Conservation (phyloP, 2,329 filamentous ascomycete species). For the Colletotrichum eleusines region DNA sequence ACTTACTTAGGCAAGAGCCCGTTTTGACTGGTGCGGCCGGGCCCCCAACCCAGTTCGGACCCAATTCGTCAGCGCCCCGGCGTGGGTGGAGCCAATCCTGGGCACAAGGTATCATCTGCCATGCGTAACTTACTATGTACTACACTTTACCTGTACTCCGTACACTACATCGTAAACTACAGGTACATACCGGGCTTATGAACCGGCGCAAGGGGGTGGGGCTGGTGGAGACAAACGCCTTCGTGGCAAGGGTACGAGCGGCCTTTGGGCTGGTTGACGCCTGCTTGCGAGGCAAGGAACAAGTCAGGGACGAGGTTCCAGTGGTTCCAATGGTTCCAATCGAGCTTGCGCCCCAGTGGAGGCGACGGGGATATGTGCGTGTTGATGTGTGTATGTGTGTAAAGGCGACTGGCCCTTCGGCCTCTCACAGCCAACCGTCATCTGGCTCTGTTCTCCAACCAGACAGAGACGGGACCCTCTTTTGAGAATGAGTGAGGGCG, state of each 20-base stretch:
- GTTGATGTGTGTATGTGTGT: neutral
- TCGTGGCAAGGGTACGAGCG: conserved; percentile 1
- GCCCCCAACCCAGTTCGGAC: conserved; percentile 4
- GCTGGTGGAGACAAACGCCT: neutral
- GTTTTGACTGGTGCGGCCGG: neutral
- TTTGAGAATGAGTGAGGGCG: neutral
- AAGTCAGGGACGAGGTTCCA: conserved; percentile 38
- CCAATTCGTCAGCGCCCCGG: conserved; percentile 33
- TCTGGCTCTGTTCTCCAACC: neutral
- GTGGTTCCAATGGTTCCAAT: conserved; percentile 41
- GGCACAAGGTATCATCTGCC: conserved; percentile 1
- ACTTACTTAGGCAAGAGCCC: neutral
- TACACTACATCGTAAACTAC: too few species aligned
- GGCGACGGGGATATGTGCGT: neutral
- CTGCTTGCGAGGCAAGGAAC: conserved; percentile 24
- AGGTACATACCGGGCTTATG: conserved; percentile 30
- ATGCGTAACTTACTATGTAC: neutral
- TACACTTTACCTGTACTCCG: too few species aligned
- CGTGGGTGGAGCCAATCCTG: conserved; percentile 37
- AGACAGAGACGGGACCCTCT: neutral
- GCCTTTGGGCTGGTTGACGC: conserved; percentile 32
- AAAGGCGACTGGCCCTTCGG: conserved; percentile 10
- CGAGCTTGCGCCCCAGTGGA: conserved; percentile 37
- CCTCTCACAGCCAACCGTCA: conserved; percentile 6
- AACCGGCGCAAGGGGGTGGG: conserved; percentile 19